Conservation (phyloP, 768 basidiomycete species). For the Boletellus ananiceps region DNA sequence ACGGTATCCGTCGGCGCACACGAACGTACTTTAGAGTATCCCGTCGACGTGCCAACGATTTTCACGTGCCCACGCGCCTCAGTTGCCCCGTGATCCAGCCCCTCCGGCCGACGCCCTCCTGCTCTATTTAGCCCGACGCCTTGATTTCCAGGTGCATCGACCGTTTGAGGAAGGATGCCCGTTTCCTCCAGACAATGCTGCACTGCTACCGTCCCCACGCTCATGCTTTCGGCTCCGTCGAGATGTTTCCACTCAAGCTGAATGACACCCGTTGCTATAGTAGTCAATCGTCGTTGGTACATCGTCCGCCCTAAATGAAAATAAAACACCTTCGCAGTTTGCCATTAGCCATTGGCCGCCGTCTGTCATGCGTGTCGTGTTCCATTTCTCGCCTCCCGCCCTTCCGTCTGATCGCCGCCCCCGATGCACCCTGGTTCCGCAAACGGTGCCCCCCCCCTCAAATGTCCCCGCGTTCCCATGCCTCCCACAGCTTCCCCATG, state of each 20-base stretch:
- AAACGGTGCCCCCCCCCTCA: neutral
- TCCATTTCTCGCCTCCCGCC: too few species aligned
- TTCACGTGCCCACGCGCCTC: slow-evolving; percentile 16
- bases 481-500: slow-evolving; percentile 27
- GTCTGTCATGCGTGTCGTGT: too few species aligned
- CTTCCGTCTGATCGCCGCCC: neutral
- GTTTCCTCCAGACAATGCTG: neutral
- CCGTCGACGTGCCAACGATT: neutral
- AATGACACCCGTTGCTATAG: slow-evolving; percentile 19
- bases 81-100: neutral
- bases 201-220: neutral
- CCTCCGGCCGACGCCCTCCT: neutral
- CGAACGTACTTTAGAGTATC: neutral
- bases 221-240: neutral
- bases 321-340: too few species aligned
- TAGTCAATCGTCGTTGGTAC: neutral
- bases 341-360: too few species aligned
- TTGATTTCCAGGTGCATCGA: slow-evolving; percentile 2
- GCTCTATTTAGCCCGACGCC: slow-evolving; percentile 3
- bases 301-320: neutral
- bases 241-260: slow-evolving; percentile 9
- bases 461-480: slow-evolving; percentile 29
- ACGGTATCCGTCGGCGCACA: neutral
- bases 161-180: slow-evolving; percentile 1
- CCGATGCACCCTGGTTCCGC: too few species aligned